Percentiles rank a stretch among this genome's conserved stretches.
Evolutionary conservation across 768 basidiomycete species (phyloP).

Genomic region (Boletus subparvulus): DNA sequence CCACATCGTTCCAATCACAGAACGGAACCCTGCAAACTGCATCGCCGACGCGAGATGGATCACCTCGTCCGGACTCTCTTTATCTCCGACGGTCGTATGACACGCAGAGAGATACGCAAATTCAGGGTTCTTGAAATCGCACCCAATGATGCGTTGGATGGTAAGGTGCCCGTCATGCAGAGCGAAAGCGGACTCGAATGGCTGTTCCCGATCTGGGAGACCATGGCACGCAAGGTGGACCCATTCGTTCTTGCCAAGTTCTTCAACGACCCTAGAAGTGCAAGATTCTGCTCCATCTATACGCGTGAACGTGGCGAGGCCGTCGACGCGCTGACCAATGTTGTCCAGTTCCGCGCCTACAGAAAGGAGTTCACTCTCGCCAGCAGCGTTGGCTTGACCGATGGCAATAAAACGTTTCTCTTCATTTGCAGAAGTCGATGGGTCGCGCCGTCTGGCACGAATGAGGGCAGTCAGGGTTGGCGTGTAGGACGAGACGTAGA

Average conservation of each 20-base stretch:
- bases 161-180: conserved; percentile 8
- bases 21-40: not conserved
- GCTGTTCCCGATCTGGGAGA: not conserved
- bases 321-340: not conserved
- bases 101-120: conserved; percentile 27
- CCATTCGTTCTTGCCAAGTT: conserved; percentile 8
- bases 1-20: conserved; percentile 1
- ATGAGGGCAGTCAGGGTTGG: conserved; percentile 12
- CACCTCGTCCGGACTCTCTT: conserved; percentile 10
- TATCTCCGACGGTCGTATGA: not conserved
- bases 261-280: not conserved
- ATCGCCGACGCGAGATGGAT: conserved; percentile 1
- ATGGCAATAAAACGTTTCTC: conserved; percentile 1
- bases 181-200: conserved; percentile 21
- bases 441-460: not conserved
- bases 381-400: not conserved
- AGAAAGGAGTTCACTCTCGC: not conserved
- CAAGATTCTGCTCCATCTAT: not conserved
- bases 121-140: conserved; percentile 3
- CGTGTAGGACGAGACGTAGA: conserved; percentile 18
- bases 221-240: conserved; percentile 31
- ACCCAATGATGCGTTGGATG: conserved; percentile 6
- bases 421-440: not conserved
- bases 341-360: not conserved
- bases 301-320: not conserved